Percentiles rank a stretch among this genome's conserved stretches.
These are phyloP conservation scores for Epichloe sibirici DNA, from an alignment of 2,329 filamentous ascomycete genomes.

Conservation along the genomic window DNA sequence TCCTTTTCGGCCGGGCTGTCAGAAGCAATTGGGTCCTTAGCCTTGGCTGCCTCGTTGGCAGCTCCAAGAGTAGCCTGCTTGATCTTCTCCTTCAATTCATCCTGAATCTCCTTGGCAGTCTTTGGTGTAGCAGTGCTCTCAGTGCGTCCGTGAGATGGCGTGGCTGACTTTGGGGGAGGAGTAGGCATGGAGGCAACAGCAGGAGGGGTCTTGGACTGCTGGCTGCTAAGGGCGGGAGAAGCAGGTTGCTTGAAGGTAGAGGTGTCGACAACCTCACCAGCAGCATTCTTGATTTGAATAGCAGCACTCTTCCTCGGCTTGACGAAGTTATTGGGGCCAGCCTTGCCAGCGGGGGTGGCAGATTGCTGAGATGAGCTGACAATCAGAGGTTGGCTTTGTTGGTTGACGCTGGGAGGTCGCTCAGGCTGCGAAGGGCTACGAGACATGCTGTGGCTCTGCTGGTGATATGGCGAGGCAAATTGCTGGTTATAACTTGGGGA, in stretches of 20 bases:
- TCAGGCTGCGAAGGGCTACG: slow-evolving; percentile 72
- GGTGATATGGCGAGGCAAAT: slow-evolving; percentile 29
- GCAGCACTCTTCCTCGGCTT: slow-evolving; percentile 57
- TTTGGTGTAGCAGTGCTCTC: slow-evolving; percentile 59
- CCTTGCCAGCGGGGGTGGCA: slow-evolving; percentile 46
- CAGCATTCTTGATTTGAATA: slow-evolving; percentile 73
- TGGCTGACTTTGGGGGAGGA: slow-evolving; percentile 69
- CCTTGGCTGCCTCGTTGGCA: slow-evolving; percentile 17
- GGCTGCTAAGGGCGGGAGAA: slow-evolving; percentile 42
- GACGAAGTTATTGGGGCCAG: slow-evolving; percentile 31
- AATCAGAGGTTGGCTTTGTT: slow-evolving; percentile 42
- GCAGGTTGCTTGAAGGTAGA: slow-evolving; percentile 47
- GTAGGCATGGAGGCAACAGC: slow-evolving; percentile 66
- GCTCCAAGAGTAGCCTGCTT: slow-evolving; percentile 41
- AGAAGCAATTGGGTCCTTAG: slow-evolving; percentile 14
- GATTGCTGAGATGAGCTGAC: slow-evolving; percentile 53
- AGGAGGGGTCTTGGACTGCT: slow-evolving; percentile 51
- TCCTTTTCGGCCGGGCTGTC: slow-evolving; percentile 18
- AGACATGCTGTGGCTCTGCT: slow-evolving; percentile 61
- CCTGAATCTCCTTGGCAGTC: slow-evolving; percentile 68
- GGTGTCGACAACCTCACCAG: slow-evolving; percentile 65
- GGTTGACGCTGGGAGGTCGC: slow-evolving; percentile 53
- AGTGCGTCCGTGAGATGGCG: slow-evolving; percentile 53
- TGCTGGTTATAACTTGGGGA: slow-evolving; percentile 39
- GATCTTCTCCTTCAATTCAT: slow-evolving; percentile 73